Evolutionary conservation across 371 early-diverging fungal genomes (phyloP), one percentile per base, ranked within the genome.

Genomic region (Mortierella sp.): DNA sequence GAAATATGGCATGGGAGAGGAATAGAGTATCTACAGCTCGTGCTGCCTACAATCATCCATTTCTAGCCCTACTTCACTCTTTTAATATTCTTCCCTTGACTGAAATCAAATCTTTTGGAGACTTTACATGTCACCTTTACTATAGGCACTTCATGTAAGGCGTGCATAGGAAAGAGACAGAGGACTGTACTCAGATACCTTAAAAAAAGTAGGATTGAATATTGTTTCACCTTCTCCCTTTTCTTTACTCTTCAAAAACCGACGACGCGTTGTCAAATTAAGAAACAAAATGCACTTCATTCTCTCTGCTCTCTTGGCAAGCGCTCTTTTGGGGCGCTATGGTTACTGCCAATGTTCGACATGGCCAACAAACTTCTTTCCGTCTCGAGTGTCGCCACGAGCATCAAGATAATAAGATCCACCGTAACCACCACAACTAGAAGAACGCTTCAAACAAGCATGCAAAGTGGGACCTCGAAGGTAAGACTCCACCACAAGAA

Each of bases 71-170:
- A 21, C 24, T 11, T 52, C 19, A 28, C 36, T 63, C 63, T 65
- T 53, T 69, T 65, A 43, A 21, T 55, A 66, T 76, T 76, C 76
- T 70, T 66, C 67, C 58, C 55, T 76, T 76, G 70, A 76, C 70
- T 76, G 55, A 55, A 55, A 55, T 24, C 15, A 11, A 10, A 13
- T 55, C 22, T 24, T 13, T 55, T 7, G 1, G 58, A 63, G 63
- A 63, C 24, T 38, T 13, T 24, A 33, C 43, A 43, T 64, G 16
- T 15, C 28, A 10, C 9, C 1, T 22, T 55, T 13, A 4, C 28
- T 55, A 28, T 10, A 55, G 28, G 22, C 8, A 22, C 4, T 22
- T 52, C 52, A 5, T 52, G 8, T 7, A 22, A 1, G 52, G 50
- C 7, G 4, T 13, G 21, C 28, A 53, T 13, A 28, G 8, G 52